These are phyloP conservation scores for Skeletonema costatum DNA, from an alignment of 108 stramenopile species.

Conservation along the genomic window DNA sequence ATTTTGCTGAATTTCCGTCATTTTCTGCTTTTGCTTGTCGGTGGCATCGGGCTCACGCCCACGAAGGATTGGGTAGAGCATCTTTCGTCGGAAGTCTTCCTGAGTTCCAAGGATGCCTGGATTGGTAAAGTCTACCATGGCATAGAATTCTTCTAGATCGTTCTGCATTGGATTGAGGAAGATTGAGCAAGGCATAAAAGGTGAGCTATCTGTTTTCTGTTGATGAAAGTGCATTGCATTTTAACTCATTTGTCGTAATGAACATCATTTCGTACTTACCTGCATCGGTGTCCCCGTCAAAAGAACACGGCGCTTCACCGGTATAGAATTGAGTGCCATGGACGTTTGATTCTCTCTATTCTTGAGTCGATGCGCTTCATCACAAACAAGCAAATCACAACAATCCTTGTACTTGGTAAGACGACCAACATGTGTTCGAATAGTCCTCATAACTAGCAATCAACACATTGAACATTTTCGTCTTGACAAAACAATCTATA, in stretches of 20 bases:
- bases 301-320: constrained; percentile 89
- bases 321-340: constrained; percentile 83
- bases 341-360: constrained; percentile 96
- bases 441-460: constrained; percentile 94
- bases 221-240: neutral
- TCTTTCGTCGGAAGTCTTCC: constrained; percentile 83
- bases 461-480: constrained; percentile 84
- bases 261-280: neutral
- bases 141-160: constrained; percentile 96
- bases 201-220: neutral
- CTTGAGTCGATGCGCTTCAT: constrained; percentile 98
- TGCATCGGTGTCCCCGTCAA: constrained; percentile 95
- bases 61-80: constrained; percentile 84
- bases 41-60: constrained; percentile 98
- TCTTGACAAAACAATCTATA: constrained; percentile 81
- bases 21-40: constrained; percentile 76
- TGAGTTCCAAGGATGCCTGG: constrained; percentile 89
- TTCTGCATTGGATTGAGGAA: constrained; percentile 66
- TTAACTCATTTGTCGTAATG: no score
- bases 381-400: constrained; percentile 96
- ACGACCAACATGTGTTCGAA: constrained; percentile 87
- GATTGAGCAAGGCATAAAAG: neutral
- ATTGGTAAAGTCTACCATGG: constrained; percentile 98
- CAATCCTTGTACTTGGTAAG: constrained; percentile 77
- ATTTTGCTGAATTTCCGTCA: constrained; percentile 88